A percentile compares a stretch with the other conserved stretches of the same genome.
These are phyloP conservation scores for Meyerozyma carpophila DNA, from an alignment of 1,139 yeast genomes.

Conservation along the genomic window DNA sequence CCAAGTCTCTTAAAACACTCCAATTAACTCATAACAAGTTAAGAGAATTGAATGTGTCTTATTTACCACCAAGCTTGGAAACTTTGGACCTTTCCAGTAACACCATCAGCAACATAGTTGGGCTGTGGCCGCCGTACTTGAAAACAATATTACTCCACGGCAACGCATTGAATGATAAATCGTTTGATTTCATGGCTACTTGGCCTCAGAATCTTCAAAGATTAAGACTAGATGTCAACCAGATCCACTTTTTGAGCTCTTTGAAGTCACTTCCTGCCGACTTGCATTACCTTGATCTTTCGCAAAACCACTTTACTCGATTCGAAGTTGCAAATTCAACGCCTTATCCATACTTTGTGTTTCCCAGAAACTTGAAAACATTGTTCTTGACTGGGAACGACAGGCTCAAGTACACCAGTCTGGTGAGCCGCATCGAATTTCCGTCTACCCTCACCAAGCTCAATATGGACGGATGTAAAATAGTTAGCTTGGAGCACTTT, in stretches of 20 bases:
- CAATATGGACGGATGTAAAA: slow-evolving; percentile 19
- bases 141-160: background rate
- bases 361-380: slow-evolving; percentile 10
- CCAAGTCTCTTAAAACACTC: slow-evolving; percentile 20
- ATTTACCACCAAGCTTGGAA: slow-evolving; percentile 21
- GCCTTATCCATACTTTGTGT: slow-evolving; percentile 9
- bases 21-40: slow-evolving; percentile 32
- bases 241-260: background rate
- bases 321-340: background rate
- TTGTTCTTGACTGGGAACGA: slow-evolving; percentile 13
- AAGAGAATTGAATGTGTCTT: slow-evolving; percentile 15
- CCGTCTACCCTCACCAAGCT: slow-evolving; percentile 14
- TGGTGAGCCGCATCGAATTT: slow-evolving; percentile 10
- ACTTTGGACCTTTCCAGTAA: slow-evolving; percentile 15
- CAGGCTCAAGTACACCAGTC: slow-evolving; percentile 5
- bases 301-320: slow-evolving; percentile 6
- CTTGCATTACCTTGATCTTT: slow-evolving; percentile 7
- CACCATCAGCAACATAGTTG: background rate
- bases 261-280: background rate
- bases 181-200: background rate
- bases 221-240: background rate
- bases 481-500: slow-evolving; percentile 15
- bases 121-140: background rate
- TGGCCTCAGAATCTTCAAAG: background rate
- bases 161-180: background rate